Evolutionary conservation across 2,329 filamentous ascomycete genomes (phyloP), one percentile per base, ranked within the genome.

Genomic region (Beauveria bassiana): DNA sequence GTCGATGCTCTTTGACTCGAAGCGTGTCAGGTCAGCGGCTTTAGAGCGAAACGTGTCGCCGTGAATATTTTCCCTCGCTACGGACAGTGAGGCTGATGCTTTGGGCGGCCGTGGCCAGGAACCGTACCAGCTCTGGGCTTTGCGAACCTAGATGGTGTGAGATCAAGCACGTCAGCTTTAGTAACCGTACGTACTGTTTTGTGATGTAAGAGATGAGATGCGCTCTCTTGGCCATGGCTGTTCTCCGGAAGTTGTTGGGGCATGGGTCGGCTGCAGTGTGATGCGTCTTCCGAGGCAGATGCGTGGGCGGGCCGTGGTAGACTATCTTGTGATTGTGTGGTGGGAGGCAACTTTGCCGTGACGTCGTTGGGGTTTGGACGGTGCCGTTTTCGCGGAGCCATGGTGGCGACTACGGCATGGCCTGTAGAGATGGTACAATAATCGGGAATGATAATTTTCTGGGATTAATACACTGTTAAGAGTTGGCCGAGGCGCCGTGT

Each of bases 51-150:
- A 71, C 3, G 81, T 84, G 53, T 79, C 82, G 34, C 83, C 85
- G 51, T 83, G 72, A 31, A 87, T 86, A 14, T 81, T 84, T 69
- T 88, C 85, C 65, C 78, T 79, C 3, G 83, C 83, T 50, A 88
- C 74, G 57, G 84, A 82, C 6, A 81, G 86, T 9, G 84, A 87
- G 31, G 85, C 78, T 18, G 77, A 73, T 7, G 84, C 81, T 68
- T 87, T 87, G 34, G 79, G 74, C 40, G 73, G 70, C 63, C 81
- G 76, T 20, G 83, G 81, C 82, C 82, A 86, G 20, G 84, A 83
- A 59, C 83, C 82, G 70, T 87, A 87, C 85, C 84, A 87, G 70
- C 83, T 86, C 53, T 76, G 76, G 9, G 78, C 72, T 68, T 84
- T 84, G 63, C 77, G 78, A 43, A 79, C 71, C 81, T 84, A 66